Conservation (phyloP, 306 rosid genomes). For the Ceratonia siliqua region DNA sequence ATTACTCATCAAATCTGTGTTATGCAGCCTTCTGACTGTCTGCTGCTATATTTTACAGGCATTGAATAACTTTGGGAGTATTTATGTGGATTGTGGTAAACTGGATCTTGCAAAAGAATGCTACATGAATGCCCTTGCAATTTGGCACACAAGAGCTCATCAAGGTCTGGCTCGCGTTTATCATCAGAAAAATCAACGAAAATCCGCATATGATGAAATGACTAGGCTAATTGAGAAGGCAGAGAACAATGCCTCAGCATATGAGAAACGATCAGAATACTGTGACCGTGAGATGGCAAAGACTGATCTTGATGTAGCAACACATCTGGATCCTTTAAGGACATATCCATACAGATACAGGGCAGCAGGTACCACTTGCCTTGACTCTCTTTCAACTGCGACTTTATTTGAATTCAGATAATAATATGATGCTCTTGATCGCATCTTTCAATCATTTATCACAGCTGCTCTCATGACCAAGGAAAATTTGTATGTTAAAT, state of each 20-base stretch:
- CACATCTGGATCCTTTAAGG: slow-evolving; percentile 73
- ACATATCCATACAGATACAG: slow-evolving; percentile 84
- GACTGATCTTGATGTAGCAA: slow-evolving; percentile 68
- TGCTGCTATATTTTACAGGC: slow-evolving; percentile 60
- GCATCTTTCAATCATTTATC: not conserved
- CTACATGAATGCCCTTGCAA: slow-evolving; percentile 75
- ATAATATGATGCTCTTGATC: not conserved
- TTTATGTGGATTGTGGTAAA: slow-evolving; percentile 70
- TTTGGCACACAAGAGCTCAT: slow-evolving; percentile 90
- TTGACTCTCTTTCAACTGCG: slow-evolving; percentile 10
- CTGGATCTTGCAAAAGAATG: slow-evolving; percentile 73
- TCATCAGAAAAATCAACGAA: slow-evolving; percentile 65
- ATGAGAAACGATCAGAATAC: slow-evolving; percentile 86
- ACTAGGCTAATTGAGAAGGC: slow-evolving; percentile 77
- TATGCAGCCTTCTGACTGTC: slow-evolving; percentile 29
- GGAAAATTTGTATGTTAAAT: not conserved
- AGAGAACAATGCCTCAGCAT: slow-evolving; percentile 70
- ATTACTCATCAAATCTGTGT: slow-evolving; percentile 3
- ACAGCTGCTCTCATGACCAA: not conserved
- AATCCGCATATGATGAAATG: slow-evolving; percentile 85
- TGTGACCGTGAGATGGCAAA: slow-evolving; percentile 75
- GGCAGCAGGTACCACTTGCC: slow-evolving; percentile 71
- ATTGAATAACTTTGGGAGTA: slow-evolving; percentile 73
- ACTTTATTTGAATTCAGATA: not conserved
- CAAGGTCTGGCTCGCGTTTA: slow-evolving; percentile 82